Evolutionary conservation across 331 rosid species (phyloP).

Genomic region (Erythrophleum ivorense): DNA sequence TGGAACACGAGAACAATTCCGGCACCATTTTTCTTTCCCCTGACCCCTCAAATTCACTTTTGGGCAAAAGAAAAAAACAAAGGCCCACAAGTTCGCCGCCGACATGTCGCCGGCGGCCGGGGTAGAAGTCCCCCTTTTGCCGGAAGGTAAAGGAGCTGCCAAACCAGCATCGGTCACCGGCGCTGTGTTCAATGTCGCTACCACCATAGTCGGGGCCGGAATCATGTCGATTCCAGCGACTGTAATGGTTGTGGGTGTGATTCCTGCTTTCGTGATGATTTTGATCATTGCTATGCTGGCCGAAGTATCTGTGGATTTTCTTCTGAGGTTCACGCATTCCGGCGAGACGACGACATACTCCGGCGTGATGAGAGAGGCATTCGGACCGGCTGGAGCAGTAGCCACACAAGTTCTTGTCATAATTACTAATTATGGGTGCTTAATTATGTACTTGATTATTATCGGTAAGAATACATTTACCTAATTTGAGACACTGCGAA

Average conservation of each 20-base stretch:
- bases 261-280: conserved; percentile 67
- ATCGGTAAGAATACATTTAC: conserved; percentile 55
- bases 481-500: not conserved
- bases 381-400: conserved; percentile 64
- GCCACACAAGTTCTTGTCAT: conserved; percentile 71
- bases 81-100: conserved; percentile 12
- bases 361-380: conserved; percentile 89
- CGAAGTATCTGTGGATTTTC: conserved; percentile 76
- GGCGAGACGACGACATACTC: conserved; percentile 76
- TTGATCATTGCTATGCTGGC: conserved; percentile 60
- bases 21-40: not conserved
- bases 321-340: conserved; percentile 79
- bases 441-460: conserved; percentile 81
- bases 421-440: conserved; percentile 74
- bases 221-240: conserved; percentile 96
- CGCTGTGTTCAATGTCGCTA: conserved; percentile 87
- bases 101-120: conserved; percentile 66
- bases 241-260: conserved; percentile 77
- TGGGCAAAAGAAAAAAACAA: not conserved
- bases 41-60: not conserved
- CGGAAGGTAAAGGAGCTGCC: conserved; percentile 10
- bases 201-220: conserved; percentile 87
- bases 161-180: conserved; percentile 61
- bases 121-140: conserved; percentile 56
- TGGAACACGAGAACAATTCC: not conserved